Conservation (phyloP, 352 stramenopile genomes). For the Globisporangium paddicum region DNA sequence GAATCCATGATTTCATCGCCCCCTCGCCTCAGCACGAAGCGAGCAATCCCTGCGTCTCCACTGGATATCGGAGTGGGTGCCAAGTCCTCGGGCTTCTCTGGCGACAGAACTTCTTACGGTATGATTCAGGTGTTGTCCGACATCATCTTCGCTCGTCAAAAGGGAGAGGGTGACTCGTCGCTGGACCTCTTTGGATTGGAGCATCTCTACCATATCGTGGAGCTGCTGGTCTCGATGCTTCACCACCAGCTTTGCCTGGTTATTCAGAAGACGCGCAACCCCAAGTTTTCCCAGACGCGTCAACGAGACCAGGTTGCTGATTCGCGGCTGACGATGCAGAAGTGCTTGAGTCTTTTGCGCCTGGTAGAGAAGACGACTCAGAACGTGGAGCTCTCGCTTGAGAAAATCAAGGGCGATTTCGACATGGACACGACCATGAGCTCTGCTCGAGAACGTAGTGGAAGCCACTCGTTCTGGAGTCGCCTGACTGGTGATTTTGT, state of each 20-base stretch:
- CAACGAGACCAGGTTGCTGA: conserved; percentile 21
- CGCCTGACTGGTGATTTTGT: conserved; percentile 26
- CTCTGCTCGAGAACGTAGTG: not conserved
- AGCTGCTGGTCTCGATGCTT: conserved; percentile 70
- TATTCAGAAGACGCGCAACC: conserved; percentile 52
- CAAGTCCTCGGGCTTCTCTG: conserved; percentile 45
- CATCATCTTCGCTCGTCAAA: conserved; percentile 33
- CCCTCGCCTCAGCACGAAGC: conserved; percentile 19
- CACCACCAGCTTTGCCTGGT: conserved; percentile 64
- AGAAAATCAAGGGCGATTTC: conserved; percentile 4
- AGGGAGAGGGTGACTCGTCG: conserved; percentile 24
- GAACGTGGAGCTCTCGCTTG: conserved; percentile 21
- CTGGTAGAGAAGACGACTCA: conserved; percentile 23
- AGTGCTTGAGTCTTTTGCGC: conserved; percentile 24
- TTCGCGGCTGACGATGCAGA: conserved; percentile 22
- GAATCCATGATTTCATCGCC: conserved; percentile 72
- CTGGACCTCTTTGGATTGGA: conserved; percentile 51
- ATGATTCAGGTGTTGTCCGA: conserved; percentile 63
- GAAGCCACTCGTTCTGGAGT: conserved; percentile 18
- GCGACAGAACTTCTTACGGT: conserved; percentile 60
- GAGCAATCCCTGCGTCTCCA: conserved; percentile 14
- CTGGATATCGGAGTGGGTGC: conserved; percentile 9
- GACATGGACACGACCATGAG: conserved; percentile 8
- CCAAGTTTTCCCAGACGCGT: conserved; percentile 50
- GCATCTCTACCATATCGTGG: conserved; percentile 42